Evolutionary conservation across 331 rosid genomes (phyloP).

Genomic region (Spiraea crenata): DNA sequence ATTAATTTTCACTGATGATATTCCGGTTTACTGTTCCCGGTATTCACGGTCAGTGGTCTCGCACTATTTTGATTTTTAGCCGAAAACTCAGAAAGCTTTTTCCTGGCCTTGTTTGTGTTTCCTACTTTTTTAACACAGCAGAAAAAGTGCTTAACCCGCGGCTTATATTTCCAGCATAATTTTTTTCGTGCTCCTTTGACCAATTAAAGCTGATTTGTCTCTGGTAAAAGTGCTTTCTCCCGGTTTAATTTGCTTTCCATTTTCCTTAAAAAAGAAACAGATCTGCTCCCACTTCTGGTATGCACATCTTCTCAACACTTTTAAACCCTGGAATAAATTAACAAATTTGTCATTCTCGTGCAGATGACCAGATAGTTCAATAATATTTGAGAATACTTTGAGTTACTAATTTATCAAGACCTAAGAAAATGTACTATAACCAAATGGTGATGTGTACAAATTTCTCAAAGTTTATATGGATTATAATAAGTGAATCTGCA

Average conservation of each 20-base stretch:
- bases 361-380: too few species aligned
- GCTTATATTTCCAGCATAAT: neutral
- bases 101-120: slow-evolving; percentile 10
- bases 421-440: too few species aligned
- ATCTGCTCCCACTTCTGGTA: too few species aligned
- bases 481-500: too few species aligned
- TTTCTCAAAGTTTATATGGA: too few species aligned
- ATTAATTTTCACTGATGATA: slow-evolving; percentile 11
- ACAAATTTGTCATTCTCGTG: too few species aligned
- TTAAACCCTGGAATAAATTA: too few species aligned
- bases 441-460: too few species aligned
- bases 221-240: neutral
- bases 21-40: slow-evolving; percentile 42
- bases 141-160: neutral
- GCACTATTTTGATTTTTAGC: slow-evolving; percentile 16
- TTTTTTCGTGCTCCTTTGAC: slow-evolving; percentile 1
- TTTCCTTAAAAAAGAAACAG: neutral
- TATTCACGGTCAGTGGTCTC: slow-evolving; percentile 41
- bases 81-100: neutral
- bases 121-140: neutral
- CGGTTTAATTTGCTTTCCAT: neutral
- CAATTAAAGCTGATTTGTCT: neutral
- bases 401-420: too few species aligned
- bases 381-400: too few species aligned
- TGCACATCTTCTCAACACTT: too few species aligned